Evolutionary conservation across 176 grass and related monocot genomes (phyloP).

Genomic region (Musa beccarii): DNA sequence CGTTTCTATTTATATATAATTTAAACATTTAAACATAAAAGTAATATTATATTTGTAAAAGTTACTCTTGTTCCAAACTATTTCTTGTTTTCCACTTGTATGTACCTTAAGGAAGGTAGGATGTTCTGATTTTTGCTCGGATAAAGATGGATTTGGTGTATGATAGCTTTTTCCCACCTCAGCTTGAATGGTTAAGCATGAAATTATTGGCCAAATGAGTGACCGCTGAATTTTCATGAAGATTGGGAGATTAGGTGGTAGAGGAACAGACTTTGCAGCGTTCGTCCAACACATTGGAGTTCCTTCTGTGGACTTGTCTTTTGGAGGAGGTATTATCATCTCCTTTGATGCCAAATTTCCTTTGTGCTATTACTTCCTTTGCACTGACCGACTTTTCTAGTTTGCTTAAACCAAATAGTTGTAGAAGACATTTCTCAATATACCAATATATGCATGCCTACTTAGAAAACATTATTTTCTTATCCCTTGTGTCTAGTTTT

Average conservation of each 20-base stretch:
- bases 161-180: background rate
- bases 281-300: constrained; percentile 76
- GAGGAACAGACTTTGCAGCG: constrained; percentile 60
- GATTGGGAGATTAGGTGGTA: constrained; percentile 63
- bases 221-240: constrained; percentile 28
- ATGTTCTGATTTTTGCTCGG: background rate
- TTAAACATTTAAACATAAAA: background rate
- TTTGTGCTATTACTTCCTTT: background rate
- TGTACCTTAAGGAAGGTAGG: background rate
- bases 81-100: background rate
- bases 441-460: background rate
- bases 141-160: background rate
- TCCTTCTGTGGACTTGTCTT: constrained; percentile 58
- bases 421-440: background rate
- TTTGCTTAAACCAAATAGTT: background rate
- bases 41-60: background rate
- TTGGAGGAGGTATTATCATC: constrained; percentile 50
- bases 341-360: background rate
- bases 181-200: background rate
- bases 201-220: background rate
- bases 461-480: background rate
- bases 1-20: constrained; percentile 4
- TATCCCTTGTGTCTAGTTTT: background rate
- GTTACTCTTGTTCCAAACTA: background rate
- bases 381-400: background rate